phyloP scores from a whole-genome alignment of 2,329 filamentous ascomycete species.

The Fusarium hostae region DNA sequence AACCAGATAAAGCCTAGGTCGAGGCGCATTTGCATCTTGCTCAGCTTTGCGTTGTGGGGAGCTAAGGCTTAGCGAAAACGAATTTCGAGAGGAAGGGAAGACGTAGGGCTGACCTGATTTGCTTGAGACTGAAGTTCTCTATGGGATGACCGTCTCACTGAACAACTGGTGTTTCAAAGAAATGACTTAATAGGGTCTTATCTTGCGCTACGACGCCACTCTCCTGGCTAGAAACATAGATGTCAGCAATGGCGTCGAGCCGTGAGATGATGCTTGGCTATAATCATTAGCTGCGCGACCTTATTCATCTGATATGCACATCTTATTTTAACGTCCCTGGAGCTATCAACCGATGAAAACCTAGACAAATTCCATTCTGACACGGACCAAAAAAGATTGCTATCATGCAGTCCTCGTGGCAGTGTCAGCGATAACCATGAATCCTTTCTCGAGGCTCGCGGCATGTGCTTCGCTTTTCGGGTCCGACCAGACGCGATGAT shows the following conservation, averaged over 20 bases:
- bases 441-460: not conserved
- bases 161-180: not conserved
- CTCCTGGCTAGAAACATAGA: not conserved
- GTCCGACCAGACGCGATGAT: constrained; percentile 18
- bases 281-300: not conserved
- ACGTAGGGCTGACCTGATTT: constrained; percentile 19
- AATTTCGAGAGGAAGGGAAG: not conserved
- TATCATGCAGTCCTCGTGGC: not conserved
- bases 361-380: not conserved
- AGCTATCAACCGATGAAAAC: not conserved
- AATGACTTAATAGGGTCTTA: not conserved
- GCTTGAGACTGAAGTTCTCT: not conserved
- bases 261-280: not conserved
- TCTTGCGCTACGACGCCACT: constrained; percentile 7
- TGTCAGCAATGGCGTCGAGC: constrained; percentile 15
- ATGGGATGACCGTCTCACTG: not conserved
- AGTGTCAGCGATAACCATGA: not conserved
- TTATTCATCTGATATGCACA: constrained; percentile 17
- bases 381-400: not conserved
- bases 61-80: constrained; percentile 21
- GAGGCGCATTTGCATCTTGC: constrained; percentile 21
- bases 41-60: constrained; percentile 14
- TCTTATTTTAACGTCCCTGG: constrained; percentile 7
- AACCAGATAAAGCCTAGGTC: constrained; percentile 24
- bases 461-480: constrained; percentile 8